Base-by-base conservation (phyloP, 2,329 filamentous ascomycete species). In the Phaeomoniella chlamydospora region DNA sequence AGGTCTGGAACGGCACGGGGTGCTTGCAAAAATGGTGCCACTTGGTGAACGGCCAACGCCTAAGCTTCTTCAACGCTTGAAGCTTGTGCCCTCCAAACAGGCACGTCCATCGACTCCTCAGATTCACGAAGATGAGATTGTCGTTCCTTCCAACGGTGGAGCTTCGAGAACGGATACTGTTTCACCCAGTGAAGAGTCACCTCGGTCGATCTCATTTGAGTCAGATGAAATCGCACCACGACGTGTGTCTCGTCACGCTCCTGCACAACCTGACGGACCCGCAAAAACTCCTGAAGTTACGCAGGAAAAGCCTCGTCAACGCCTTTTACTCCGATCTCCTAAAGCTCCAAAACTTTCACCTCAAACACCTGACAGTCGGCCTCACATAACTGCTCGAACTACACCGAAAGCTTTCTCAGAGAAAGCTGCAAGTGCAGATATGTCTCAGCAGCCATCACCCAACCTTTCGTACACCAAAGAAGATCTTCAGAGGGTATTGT, bases 21-120 rank as follows among this genome's bases (percentile, higher is more conserved):
- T 92, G 13, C 65, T 92, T 39, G 78, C 83, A 56, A 78, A 78
- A 49, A 93, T 93, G 86, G 77, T 77, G 36, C 78, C 86, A 16
- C 62, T 94, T 38, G 86, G 86, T 29, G 70, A 76, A 37, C 66
- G 77, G 46, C 86, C 86, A 10, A 68, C 67, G 15, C 59, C 68
- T 33, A 70, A 74, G 52, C 64, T 76, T 44, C 74, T 75, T 59
- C 62, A 64, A 41, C 65, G 68, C 45, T 54, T 67, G 39, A 69
- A 64, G 49, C 34, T 49, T 36, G 43, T 40, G 15, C 45, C 44
- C 17, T 46, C 44, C 31, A 34, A 26, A n/a, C 6, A 26, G 9
- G 22, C 22, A 6, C 22, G 22, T 6, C 22, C 6, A n/a, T 26
- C 22, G 22, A 26, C 22, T 26, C 22, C 22, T n/a, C 22, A 9